A percentile compares a stretch with the other conserved stretches of the same genome.
phyloP scores from a whole-genome alignment of 352 stramenopile genomes.

The Phytopythium sindhum region DNA sequence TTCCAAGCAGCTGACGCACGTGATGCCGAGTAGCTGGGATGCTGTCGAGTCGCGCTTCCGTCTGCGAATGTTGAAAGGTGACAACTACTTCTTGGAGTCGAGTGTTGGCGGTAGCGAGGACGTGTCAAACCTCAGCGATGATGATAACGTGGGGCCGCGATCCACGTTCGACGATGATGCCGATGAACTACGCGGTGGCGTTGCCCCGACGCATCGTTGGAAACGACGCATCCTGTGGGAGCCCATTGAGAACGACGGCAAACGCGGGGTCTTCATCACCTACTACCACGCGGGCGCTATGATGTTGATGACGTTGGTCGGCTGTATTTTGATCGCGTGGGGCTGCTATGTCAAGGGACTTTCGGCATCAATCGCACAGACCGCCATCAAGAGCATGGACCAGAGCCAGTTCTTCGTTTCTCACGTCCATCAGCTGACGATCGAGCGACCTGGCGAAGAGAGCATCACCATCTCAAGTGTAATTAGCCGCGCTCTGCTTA shows the following conservation, averaged over 20 bases:
- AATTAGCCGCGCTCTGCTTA: conserved; percentile 56
- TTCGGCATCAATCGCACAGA: conserved; percentile 60
- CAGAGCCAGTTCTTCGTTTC: conserved; percentile 59
- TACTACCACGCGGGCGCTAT: conserved; percentile 72
- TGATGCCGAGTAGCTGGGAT: conserved; percentile 26
- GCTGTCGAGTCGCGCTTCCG: conserved; percentile 46
- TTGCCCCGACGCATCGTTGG: conserved; percentile 9
- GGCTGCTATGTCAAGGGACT: conserved; percentile 73
- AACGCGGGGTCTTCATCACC: conserved; percentile 77
- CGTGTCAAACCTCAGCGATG: conserved; percentile 16
- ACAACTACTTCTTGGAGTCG: conserved; percentile 60
- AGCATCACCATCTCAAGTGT: conserved; percentile 76
- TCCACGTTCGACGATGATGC: conserved; percentile 20
- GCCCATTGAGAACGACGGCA: conserved; percentile 68
- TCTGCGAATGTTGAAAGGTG: conserved; percentile 42
- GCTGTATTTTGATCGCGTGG: conserved; percentile 59
- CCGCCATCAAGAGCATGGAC: conserved; percentile 61
- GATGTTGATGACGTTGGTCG: conserved; percentile 38
- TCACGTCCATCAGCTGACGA: conserved; percentile 65
- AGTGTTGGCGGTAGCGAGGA: conserved; percentile 26
- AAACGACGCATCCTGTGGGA: conserved; percentile 57
- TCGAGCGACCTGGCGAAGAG: conserved; percentile 62
- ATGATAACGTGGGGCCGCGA: conserved; percentile 3
- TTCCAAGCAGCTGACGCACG: conserved; percentile 23
- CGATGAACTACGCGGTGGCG: conserved; percentile 24